phyloP scores from a whole-genome alignment of 1,284 basidiomycete genomes.

The Taiwanofungus camphoratus region DNA sequence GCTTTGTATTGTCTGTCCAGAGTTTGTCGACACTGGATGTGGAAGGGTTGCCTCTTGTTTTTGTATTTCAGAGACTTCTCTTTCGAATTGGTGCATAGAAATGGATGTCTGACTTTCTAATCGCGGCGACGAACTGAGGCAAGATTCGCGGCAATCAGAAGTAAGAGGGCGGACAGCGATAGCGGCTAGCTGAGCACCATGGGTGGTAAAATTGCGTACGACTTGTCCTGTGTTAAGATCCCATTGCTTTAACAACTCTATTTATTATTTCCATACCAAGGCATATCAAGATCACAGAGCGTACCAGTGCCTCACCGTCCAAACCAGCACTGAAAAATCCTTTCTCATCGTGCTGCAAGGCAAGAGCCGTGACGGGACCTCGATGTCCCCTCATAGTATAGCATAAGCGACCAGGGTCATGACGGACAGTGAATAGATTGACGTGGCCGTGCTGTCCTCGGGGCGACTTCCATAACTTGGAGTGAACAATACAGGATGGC shows the following conservation, averaged over 20 bases:
- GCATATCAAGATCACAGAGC: too few relatives aligned
- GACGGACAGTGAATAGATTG: conserved; percentile 89
- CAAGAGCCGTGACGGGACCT: conserved; percentile 82
- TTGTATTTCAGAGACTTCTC: too few relatives aligned
- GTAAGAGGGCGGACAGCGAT: conserved; percentile 72
- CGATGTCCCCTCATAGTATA: conserved; percentile 73
- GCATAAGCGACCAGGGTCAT: conserved; percentile 80
- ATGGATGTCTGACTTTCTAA: conserved; percentile 8
- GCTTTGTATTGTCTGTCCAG: background rate
- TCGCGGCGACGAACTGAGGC: conserved; percentile 15
- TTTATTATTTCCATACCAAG: too few relatives aligned
- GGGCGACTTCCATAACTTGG: background rate
- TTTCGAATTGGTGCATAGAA: background rate
- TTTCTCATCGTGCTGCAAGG: conserved; percentile 77
- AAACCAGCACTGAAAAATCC: conserved; percentile 89
- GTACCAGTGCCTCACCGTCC: conserved; percentile 87
- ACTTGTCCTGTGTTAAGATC: conserved; percentile 90
- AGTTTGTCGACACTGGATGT: too few relatives aligned
- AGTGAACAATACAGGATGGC: background rate
- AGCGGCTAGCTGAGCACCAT: conserved; percentile 84
- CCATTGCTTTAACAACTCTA: conserved; percentile 75
- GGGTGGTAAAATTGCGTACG: conserved; percentile 74
- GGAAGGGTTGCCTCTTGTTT: too few relatives aligned
- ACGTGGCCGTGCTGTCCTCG: conserved; percentile 68
- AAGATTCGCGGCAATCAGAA: conserved; percentile 30